phyloP scores from a whole-genome alignment of 208 protist species.

The Wallacemonas sp. region DNA sequence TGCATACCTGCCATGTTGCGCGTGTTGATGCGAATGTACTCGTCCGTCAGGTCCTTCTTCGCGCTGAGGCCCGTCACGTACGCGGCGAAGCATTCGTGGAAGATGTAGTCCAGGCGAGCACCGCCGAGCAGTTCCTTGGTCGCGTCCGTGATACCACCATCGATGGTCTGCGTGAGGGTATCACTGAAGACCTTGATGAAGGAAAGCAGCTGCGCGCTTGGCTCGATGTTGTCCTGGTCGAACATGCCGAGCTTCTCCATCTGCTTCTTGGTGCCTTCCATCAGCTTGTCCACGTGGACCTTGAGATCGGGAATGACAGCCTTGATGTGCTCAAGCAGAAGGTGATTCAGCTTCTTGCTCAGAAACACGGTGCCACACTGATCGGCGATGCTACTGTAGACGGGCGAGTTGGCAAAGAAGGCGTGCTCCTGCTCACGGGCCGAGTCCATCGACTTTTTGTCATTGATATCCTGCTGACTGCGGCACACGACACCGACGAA shows the following conservation, averaged over 20 bases:
- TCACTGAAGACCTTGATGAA: constrained; percentile 90
- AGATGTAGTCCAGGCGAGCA: constrained; percentile 97
- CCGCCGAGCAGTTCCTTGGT: constrained; percentile 95
- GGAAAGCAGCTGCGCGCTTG: constrained; percentile 79
- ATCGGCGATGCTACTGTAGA: constrained; percentile 89
- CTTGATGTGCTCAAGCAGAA: constrained; percentile 97
- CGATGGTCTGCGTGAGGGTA: constrained; percentile 92
- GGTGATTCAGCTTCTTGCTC: constrained; percentile 86
- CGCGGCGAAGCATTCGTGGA: constrained; percentile 92
- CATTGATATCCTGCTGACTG: constrained; percentile 97
- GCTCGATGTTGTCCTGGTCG: constrained; percentile 80
- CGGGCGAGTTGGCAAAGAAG: constrained; percentile 94
- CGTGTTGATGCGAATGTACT: constrained; percentile 96
- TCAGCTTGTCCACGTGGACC: constrained; percentile 85
- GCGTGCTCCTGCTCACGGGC: constrained; percentile 88
- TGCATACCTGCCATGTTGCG: constrained; percentile 97
- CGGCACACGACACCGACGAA: constrained; percentile 99
- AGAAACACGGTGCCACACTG: constrained; percentile 91
- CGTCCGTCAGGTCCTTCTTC: constrained; percentile 90
- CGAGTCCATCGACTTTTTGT: constrained; percentile 83
- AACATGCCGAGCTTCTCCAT: constrained; percentile 92
- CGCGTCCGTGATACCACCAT: constrained; percentile 90
- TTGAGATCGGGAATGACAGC: constrained; percentile 94
- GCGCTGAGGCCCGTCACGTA: constrained; percentile 90
- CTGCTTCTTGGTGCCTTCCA: constrained; percentile 83